Evolutionary conservation across 2,329 filamentous ascomycete genomes (phyloP), one percentile per base, ranked within the genome.

Genomic region (Tolypocladium ovalisporum): DNA sequence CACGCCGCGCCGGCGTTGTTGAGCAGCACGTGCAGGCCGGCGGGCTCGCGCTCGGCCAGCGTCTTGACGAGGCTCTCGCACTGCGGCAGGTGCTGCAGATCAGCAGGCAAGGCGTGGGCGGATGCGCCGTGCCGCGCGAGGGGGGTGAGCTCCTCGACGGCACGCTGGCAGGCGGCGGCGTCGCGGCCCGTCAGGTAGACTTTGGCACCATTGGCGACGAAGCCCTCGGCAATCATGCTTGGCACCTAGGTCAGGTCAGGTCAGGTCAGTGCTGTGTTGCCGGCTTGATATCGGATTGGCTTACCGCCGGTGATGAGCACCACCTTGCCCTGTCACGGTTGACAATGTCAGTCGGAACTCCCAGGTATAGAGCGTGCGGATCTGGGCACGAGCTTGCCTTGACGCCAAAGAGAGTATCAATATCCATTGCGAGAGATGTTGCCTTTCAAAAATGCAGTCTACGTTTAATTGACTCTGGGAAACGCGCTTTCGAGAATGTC

Each of bases 171-270:
- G 40, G 82, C 79, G 54, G 75, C 72, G 27, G 75, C 79, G 68
- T 87, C 83, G 63, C 85, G 79, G 7, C 83, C 86, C 7, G 83
- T 82, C 59, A 88, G 82, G 75, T 87, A 87, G 19, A 87, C 84
- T 54, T 75, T 81, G 40, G 80, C 80, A 57, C 84, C 83, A 70
- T 85, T 86, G 57, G 75, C 68, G n/a, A 86, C 76, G 70, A 85
- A 87, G 58, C 83, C 85, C 57, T 83, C 75, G 36, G 82, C 80
- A 61, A 88, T 87, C 84, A 87, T 87, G 59, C 66, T 85, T 81
- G 52, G 77, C 79, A 55, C 79, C 75, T 71, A 56, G 9, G 4
- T 32, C 29, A 17, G 32, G 29, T 24, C 19, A 34, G 44, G 4
- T 13, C 15, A 13, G 44, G 4, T 13, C 15, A 13, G 44, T 17